These are phyloP conservation scores for Yamadazyma sp. DNA, from an alignment of 805 yeast genomes.

Conservation along the genomic window DNA sequence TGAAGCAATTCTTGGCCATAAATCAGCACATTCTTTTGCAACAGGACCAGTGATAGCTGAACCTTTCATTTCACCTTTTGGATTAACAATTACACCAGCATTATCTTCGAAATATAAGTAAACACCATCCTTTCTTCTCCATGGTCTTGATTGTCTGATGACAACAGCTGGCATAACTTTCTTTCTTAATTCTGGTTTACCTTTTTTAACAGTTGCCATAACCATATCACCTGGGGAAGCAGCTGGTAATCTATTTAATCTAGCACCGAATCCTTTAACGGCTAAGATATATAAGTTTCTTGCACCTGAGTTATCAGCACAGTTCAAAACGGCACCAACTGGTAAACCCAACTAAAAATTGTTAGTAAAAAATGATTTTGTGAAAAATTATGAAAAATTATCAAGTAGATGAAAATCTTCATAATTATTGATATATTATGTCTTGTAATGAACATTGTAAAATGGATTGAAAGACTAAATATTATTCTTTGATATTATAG, in stretches of 20 bases:
- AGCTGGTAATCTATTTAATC: slow-evolving; percentile 99
- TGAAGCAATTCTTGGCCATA: slow-evolving; percentile 99
- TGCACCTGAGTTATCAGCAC: slow-evolving; percentile 99
- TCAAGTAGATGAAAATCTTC: no score
- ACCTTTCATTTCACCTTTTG: slow-evolving; percentile 99
- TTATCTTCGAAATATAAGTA: slow-evolving; percentile 99
- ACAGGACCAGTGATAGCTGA: slow-evolving; percentile 99
- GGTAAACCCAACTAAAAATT: slow-evolving; percentile 94
- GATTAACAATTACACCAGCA: slow-evolving; percentile 99
- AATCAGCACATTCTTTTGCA: slow-evolving; percentile 99
- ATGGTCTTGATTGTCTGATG: slow-evolving; percentile 98
- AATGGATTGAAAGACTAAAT: no score
- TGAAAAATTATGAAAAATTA: no score
- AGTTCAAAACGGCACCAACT: slow-evolving; percentile 99
- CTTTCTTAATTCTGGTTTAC: slow-evolving; percentile 99
- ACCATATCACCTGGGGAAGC: slow-evolving; percentile 99
- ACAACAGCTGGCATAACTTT: slow-evolving; percentile 99
- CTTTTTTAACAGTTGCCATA: slow-evolving; percentile 99
- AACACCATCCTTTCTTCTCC: slow-evolving; percentile 99
- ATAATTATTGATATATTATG: no score
- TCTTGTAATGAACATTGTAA: no score
- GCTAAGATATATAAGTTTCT: slow-evolving; percentile 98
- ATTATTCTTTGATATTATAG: no score
- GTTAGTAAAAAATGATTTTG: slow-evolving; percentile 34
- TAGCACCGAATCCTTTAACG: slow-evolving; percentile 99